phyloP scores from a whole-genome alignment of 805 yeast genomes.

The Candida berthetii region DNA sequence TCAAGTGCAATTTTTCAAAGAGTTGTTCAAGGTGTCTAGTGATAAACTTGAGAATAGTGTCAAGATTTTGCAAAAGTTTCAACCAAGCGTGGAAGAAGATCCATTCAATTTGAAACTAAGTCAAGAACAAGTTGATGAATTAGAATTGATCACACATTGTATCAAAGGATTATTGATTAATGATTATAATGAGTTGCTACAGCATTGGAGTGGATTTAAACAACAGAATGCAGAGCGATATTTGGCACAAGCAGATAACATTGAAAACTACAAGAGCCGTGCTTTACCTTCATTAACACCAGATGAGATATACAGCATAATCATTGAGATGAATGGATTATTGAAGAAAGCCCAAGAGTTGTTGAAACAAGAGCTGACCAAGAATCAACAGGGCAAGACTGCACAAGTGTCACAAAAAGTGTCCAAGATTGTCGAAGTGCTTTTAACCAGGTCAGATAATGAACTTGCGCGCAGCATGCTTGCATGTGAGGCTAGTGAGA shows the following conservation, averaged over 20 bases:
- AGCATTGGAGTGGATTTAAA: constrained; percentile 7
- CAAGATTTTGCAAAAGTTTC: constrained; percentile 3
- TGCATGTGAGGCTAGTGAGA: constrained; percentile 4
- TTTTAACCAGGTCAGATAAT: constrained; percentile 19
- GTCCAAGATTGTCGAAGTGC: constrained; percentile 14
- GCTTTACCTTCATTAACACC: not conserved
- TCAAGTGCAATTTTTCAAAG: constrained; percentile 2
- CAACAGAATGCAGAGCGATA: constrained; percentile 1
- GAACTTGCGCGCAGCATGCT: constrained; percentile 12
- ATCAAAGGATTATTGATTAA: constrained; percentile 5
- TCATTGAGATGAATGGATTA: constrained; percentile 4
- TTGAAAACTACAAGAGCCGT: not conserved
- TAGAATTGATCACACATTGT: constrained; percentile 6
- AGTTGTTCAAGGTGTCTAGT: not conserved
- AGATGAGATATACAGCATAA: constrained; percentile 11
- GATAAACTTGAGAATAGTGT: not conserved
- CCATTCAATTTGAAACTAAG: constrained; percentile 4
- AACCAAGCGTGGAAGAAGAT: constrained; percentile 1
- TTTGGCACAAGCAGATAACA: constrained; percentile 14
- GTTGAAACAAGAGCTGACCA: constrained; percentile 8
- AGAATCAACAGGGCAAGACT: constrained; percentile 5
- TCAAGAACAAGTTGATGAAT: constrained; percentile 8
- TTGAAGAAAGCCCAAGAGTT: constrained; percentile 16
- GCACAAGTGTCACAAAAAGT: constrained; percentile 12
- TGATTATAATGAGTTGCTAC: constrained; percentile 1